Evolutionary conservation across 2,329 filamentous ascomycete genomes (phyloP), one percentile per base, ranked within the genome.

Genomic region (Fusarium sororula): DNA sequence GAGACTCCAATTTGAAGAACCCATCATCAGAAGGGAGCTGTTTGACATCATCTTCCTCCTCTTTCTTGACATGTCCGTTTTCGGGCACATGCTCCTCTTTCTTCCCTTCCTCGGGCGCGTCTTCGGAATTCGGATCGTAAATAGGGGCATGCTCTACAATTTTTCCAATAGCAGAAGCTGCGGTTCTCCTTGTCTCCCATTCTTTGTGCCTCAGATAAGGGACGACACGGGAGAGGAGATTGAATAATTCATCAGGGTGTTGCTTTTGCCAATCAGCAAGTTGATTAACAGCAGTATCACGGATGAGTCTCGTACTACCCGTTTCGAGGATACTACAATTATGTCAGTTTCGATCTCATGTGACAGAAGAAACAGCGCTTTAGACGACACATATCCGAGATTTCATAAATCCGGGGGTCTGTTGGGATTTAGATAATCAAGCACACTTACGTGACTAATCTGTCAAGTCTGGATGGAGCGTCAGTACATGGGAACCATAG

Each of bases 221-320:
- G n/a, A 99, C 92, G 38, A 99, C 95, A 69, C 96, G 90, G 37
- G 94, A 96, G 18, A 99, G 88, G 12, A 99, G 89, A 80, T 98
- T 98, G 84, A 98, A 98, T 3, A 99, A 87, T 82, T 99, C 97
- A 84, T 99, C 96, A 1, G 96, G 96, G 79, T 98, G 96, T 82
- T 96, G 94, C 82, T 98, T 98, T 84, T 99, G 97, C 83, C 98
- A 96, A 84, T 99, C 96, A 71, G 95, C 96, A 73, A 99, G 89
- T 84, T 99, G 96, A 80, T 97, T 95, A 71, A 97, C 96, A 72
- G 96, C 97, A 72, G 96, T 99, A 81, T 98, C 97, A 77, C 97
- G 92, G 81, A 99, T 98, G 76, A 99, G 88, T 81, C 93, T 92
- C 69, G 96, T 99, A 85, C 96, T 98, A 78, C 96, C 96, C 66